These are phyloP conservation scores for Myochromella boudieri DNA, from an alignment of 768 basidiomycete species.

Conservation along the genomic window DNA sequence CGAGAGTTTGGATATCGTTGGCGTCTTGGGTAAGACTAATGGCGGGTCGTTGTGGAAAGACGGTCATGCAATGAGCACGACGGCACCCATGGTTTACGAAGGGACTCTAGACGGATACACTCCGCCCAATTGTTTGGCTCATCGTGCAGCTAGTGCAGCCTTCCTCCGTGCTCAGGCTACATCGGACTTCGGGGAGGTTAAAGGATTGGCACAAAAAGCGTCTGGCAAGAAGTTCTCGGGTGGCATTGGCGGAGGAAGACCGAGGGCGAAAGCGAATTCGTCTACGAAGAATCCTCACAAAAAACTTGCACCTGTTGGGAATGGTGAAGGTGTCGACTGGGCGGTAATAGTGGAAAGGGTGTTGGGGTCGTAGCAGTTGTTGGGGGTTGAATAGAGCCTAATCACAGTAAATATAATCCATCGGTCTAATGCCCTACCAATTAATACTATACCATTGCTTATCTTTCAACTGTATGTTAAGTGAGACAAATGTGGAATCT, in stretches of 20 bases:
- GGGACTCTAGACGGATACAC: constrained; percentile 50
- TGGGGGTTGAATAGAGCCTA: too few species aligned
- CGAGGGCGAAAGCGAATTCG: constrained; percentile 1
- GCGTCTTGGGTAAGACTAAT: constrained; percentile 65
- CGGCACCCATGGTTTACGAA: constrained; percentile 18
- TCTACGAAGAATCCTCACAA: constrained; percentile 21
- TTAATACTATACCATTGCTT: too few species aligned
- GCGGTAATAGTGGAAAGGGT: constrained; percentile 35
- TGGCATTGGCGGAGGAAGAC: constrained; percentile 25
- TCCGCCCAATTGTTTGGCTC: constrained; percentile 59
- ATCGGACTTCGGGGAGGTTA: constrained; percentile 68
- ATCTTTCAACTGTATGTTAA: too few species aligned
- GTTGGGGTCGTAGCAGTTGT: too few species aligned
- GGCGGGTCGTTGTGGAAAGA: constrained; percentile 67
- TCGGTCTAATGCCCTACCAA: too few species aligned
- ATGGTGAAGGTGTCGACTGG: constrained; percentile 45
- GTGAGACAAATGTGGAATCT: too few species aligned
- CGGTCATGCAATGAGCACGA: constrained; percentile 52
- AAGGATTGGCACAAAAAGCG: constrained; percentile 57
- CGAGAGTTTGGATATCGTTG: constrained; percentile 76
- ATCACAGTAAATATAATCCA: too few species aligned
- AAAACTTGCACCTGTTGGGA: constrained; percentile 33
- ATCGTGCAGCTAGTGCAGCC: constrained; percentile 60
- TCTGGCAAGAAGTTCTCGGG: constrained; percentile 42
- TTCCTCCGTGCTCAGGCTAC: constrained; percentile 82